Evolutionary conservation across 805 yeast species (phyloP), one percentile per base, ranked within the genome.

Genomic region (Ogataea glucozyma): DNA sequence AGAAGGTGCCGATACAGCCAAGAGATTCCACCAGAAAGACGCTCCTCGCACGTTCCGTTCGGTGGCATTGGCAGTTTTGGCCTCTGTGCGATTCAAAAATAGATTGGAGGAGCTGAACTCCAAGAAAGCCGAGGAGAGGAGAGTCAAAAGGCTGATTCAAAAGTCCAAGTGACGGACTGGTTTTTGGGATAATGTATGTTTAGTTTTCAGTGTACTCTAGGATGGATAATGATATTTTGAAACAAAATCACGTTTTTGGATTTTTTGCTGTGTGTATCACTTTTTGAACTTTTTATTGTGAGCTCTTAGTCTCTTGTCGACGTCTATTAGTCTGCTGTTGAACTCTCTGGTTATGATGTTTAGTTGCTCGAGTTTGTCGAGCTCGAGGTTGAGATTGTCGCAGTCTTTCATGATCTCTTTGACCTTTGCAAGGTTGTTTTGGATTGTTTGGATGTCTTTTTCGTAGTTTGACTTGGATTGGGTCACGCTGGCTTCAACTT

Each of bases 51-150:
- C 60, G 2, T 54, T 67, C 20, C 56, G 47, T 35, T 54, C 60
- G 1, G 52, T 62, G 13, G 59, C 66, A 17, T 54, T 64, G 39
- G 60, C 61, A 26, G 73, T 69, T 17, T 50, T 69, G 29, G 72
- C 72, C 3, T 58, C 63, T 22, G 62, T 69, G 24, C 54, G 72
- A 38, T 61, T 71, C 23, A 61, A 58, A 44, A 58, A 66, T 17
- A 60, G 71, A 35, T 43, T 60, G 17, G 60, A 34, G 23, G 60
- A 56, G 32, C n/a, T 51, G 13, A 52, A 49, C 14, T 24, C 31
- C 6, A 49, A 45, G 31, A 48, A 49, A 29, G 26, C 22, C 16
- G 43, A 51, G 26, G 57, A 54, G 19, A 33, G 18, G 21, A 21
- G 19, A 6, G 43, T 57, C 12, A 61, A 60, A 31, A 47, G 42